Evolutionary conservation across 371 early-diverging fungal species (phyloP).

Genomic region (Rhizopus arrhizus): DNA sequence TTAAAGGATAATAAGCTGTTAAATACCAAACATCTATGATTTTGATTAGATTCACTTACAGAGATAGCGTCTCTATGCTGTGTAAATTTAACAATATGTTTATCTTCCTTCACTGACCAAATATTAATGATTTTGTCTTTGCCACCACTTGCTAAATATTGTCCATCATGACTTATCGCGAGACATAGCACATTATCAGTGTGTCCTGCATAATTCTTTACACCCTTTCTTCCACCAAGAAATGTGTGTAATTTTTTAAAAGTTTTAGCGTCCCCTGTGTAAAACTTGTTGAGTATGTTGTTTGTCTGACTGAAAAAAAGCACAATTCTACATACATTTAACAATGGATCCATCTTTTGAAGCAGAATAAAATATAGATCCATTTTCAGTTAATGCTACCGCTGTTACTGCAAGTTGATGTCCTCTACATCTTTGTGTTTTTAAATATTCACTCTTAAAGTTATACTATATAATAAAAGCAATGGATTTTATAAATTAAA

Average conservation of each 20-base stretch:
- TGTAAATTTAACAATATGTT: constrained; percentile 69
- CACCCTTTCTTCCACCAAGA: constrained; percentile 74
- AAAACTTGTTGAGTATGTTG: no score
- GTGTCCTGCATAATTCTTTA: constrained; percentile 81
- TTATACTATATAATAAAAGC: constrained; percentile 38
- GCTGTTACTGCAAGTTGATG: constrained; percentile 82
- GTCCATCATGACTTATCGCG: constrained; percentile 81
- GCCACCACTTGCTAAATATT: constrained; percentile 85
- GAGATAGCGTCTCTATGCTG: constrained; percentile 93
- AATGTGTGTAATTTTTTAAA: constrained; percentile 64
- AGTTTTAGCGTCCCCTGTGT: constrained; percentile 61
- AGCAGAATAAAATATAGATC: constrained; percentile 78
- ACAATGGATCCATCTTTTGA: constrained; percentile 89
- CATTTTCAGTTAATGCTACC: constrained; percentile 72
- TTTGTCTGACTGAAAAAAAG: background rate
- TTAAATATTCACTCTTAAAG: constrained; percentile 42
- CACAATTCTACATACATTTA: constrained; percentile 64
- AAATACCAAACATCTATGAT: background rate
- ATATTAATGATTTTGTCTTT: constrained; percentile 88
- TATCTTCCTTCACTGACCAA: constrained; percentile 82
- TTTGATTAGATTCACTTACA: constrained; percentile 32
- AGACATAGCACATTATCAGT: constrained; percentile 80
- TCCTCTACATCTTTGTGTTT: constrained; percentile 52
- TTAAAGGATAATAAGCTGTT: constrained; percentile 15
- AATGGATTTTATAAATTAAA: no score